Evolutionary conservation across 768 basidiomycete genomes (phyloP), one percentile per base, ranked within the genome.

Genomic region (Lenzites betulinus): DNA sequence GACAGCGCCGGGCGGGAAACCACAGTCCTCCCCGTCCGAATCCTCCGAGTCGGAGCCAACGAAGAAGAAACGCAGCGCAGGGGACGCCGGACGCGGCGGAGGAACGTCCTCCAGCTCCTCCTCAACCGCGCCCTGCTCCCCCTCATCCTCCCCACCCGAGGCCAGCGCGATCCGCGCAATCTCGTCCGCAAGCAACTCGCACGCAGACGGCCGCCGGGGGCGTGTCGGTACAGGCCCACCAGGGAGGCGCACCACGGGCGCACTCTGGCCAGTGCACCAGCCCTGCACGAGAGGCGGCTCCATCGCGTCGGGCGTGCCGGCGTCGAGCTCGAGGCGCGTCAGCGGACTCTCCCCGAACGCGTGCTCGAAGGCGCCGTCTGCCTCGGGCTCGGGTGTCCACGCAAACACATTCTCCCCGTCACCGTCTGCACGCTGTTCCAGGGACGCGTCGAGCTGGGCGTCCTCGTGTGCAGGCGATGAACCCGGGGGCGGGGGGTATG

Each of bases 31-130:
- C 25, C 52, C 36, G 22, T 54, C 54, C 30, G 16, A 43, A 5
- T 55, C 54, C 30, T 58, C 56, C 36, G 13, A 13, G 11, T 41
- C 47, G 16, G 22, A 51, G 4, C 30, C 30, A 33, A 33, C 30
- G 30, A 58, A 51, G 49, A 50, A 58, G 48, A 58, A 58, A 18
- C 26, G 48, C 26, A 48, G 48, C 6, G 56, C 38, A 8, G 56
- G 48, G 11, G 56, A 58, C 28, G 56, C 48, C 28, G 56, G 56
- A 20, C 56, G 48, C 8, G 48, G 6, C 11, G 30, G 39, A 2
- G 56, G 56, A 2, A 58, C 1, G 26, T 8, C 41, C 22, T 38
- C 30, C 36, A 36, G 22, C 33, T 47, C 54, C 9, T 43, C 25
- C 39, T 7, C 20, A 33, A 16, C 25, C 3, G 4, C 18, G 26